Evolutionary conservation across 202 grass and related monocot species (phyloP), one percentile per base, ranked within the genome.

Genomic region (Zoysia matrella): DNA sequence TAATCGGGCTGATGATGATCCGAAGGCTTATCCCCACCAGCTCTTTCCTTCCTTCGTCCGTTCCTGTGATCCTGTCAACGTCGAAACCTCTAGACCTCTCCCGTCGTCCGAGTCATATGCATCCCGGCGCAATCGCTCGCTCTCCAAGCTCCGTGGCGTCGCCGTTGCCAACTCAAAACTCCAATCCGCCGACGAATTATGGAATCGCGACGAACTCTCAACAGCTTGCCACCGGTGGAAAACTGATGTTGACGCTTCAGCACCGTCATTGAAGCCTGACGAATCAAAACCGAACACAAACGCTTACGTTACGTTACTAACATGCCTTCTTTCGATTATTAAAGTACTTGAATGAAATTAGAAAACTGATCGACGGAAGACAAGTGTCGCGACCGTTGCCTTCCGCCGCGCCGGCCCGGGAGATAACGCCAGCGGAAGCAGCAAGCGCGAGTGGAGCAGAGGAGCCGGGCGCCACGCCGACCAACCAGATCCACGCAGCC

Each of bases 51-150:
- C 22, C 22, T 30, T 30, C 22, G 60, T 39, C 40, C 22, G 1
- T 0, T 13, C 41, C 41, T 30, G 22, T 30, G 64, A 11, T 48
- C 74, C 88, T 74, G 79, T 86, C 83, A 83, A 79, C 74, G 42
- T 86, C 79, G 54, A 74, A 3, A 12, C 47, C 54, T 78, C 74
- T 79, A 1, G 83, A 79, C 1, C 0, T 69, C 83, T 79, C 83
- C 0, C 15, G 69, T 79, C 88, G 74, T 64, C 83, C 22, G 22
- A 30, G 22, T 30, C 22, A 30, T 30, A 30, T 30, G 22, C 22
- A 30, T 30, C 22, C 22, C 22, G 22, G 22, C 22, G 22, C 22
- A 30, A 30, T 30, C 22, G 22, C 22, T 30, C 22, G 22, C 57
- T 30, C 56, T 6, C 56, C 57, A 30, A 15, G 13, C 4, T 52